Evolutionary conservation across 1,284 basidiomycete genomes (phyloP), one percentile per base, ranked within the genome.

Genomic region (Violaceomyces palustris): DNA sequence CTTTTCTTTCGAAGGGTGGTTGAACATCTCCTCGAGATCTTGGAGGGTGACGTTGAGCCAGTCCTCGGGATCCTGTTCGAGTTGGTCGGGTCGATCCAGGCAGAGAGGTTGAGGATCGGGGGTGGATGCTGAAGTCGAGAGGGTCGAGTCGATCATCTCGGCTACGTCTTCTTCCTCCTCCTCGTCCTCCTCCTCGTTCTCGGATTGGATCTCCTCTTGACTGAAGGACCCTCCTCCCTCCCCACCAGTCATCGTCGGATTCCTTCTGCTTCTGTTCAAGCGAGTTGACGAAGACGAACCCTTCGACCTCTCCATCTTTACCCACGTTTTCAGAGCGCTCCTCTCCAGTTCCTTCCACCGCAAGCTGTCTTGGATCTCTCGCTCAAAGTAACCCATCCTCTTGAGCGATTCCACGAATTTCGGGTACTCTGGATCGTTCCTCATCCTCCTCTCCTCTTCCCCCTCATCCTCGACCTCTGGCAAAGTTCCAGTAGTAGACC

Each of bases 361-460:
- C 17, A 49, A 42, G 30, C 63, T 68, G 2, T 51, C 60, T 11
- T 47, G 40, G 12, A 64, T 33, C 26, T 69, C 58, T 24, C 34
- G 42, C 12, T 50, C 63, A 41, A 71, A 71, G 42, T 54, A 71
- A 18, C 69, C 69, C 4, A 68, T 46, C 35, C 35, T 45, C 6
- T 28, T 28, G 3, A 71, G 55, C 1, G 52, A 44, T 4, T 21
- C 37, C 15, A 67, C n/a, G 22, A 67, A 57, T 11, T 26, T 35
- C n/a, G n/a, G n/a, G n/a, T n/a, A n/a, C n/a, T n/a, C n/a, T n/a
- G n/a, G n/a, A n/a, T n/a, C n/a, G n/a, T n/a, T n/a, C n/a, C 14
- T 56, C 37, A 9, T 49, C 35, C 42, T 49, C 48, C 3, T 42
- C 38, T 8, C 27, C 17, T 1, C 45, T 19, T 27, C 26, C 14